These are phyloP conservation scores for Graphilbum sp. DNA, from an alignment of 2,329 filamentous ascomycete species.

Conservation along the genomic window DNA sequence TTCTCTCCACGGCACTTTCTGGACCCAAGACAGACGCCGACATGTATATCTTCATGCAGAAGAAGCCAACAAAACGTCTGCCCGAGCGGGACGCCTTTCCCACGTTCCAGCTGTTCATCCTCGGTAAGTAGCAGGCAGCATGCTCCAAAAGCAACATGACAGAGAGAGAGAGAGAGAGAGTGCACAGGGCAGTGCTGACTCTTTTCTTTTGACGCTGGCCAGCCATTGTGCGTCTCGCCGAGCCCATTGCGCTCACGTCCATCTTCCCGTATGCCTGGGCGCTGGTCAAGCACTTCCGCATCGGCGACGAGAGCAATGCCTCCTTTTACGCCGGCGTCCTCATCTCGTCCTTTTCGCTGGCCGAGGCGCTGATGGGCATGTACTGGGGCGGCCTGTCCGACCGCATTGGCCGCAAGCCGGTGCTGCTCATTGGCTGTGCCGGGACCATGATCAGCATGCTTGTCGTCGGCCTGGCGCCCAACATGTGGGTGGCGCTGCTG, in stretches of 20 bases:
- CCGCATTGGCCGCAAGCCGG: slow-evolving; percentile 67
- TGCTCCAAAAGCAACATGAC: not conserved
- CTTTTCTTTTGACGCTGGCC: no score
- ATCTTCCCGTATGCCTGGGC: slow-evolving; percentile 89
- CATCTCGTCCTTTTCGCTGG: slow-evolving; percentile 72
- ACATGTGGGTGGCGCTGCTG: slow-evolving; percentile 66
- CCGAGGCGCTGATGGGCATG: slow-evolving; percentile 71
- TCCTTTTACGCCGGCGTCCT: slow-evolving; percentile 79
- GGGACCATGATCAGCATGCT: slow-evolving; percentile 74
- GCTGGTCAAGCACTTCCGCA: slow-evolving; percentile 58
- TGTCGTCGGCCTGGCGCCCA: slow-evolving; percentile 66
- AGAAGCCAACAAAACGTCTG: slow-evolving; percentile 22
- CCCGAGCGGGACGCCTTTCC: slow-evolving; percentile 63
- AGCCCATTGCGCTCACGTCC: slow-evolving; percentile 83
- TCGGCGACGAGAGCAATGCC: slow-evolving; percentile 57
- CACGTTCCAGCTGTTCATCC: slow-evolving; percentile 62
- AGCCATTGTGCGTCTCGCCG: slow-evolving; percentile 86
- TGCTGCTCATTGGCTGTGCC: slow-evolving; percentile 63
- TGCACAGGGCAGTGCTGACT: no score
- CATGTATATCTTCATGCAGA: not conserved
- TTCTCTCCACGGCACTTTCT: no score
- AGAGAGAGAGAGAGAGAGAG: not conserved
- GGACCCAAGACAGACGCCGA: no score
- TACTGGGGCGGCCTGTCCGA: slow-evolving; percentile 79
- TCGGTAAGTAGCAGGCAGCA: slow-evolving; percentile 42